Evolutionary conservation across 2,329 filamentous ascomycete species (phyloP).

Genomic region (Alternaria sp.): DNA sequence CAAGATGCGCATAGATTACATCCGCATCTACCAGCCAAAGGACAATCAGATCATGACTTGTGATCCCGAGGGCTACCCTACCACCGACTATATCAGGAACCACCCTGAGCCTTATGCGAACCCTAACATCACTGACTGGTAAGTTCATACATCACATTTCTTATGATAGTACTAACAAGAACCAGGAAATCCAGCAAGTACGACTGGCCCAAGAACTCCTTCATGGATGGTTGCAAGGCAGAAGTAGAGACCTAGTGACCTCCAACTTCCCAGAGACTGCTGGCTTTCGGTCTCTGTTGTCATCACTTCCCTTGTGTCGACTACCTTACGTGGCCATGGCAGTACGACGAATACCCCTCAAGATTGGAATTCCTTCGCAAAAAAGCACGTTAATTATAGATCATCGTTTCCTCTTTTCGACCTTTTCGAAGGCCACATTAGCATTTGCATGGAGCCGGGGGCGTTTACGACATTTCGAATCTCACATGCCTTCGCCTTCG

Average conservation of each 20-base stretch:
- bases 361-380: conserved; percentile 26
- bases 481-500: conserved; percentile 16
- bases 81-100: conserved; percentile 69
- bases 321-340: conserved; percentile 36
- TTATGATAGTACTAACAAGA: conserved; percentile 11
- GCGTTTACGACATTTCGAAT: conserved; percentile 21
- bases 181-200: conserved; percentile 58
- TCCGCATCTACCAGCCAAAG: conserved; percentile 72
- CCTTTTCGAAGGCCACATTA: conserved; percentile 16
- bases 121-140: conserved; percentile 69
- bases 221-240: conserved; percentile 62
- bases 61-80: conserved; percentile 70
- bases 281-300: conserved; percentile 19
- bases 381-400: conserved; percentile 42
- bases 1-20: conserved; percentile 71
- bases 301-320: conserved; percentile 25
- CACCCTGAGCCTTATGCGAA: conserved; percentile 69
- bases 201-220: conserved; percentile 66
- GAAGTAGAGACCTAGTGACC: conserved; percentile 16
- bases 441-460: conserved; percentile 34
- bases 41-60: conserved; percentile 66
- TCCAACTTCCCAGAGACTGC: conserved; percentile 20
- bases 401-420: conserved; percentile 19
- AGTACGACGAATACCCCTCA: conserved; percentile 33
- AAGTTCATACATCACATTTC: conserved; percentile 33